Conservation (phyloP, 2,329 filamentous ascomycete species). For the Fusarium clavum region DNA sequence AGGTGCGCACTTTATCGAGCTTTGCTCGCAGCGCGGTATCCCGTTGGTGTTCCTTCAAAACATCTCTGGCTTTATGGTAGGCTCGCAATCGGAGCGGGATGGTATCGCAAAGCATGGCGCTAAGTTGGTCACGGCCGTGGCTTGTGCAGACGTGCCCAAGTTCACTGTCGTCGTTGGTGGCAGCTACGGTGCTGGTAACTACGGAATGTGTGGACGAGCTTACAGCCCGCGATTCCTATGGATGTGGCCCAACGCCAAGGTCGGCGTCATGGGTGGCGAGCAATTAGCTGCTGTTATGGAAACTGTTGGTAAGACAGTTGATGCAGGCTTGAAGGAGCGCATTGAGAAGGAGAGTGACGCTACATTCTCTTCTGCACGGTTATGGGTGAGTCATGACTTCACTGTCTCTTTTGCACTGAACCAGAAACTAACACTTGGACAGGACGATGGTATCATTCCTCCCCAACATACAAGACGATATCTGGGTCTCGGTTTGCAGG, state of each 20-base stretch:
- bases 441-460: slow-evolving; percentile 84
- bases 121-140: slow-evolving; percentile 94
- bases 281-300: slow-evolving; percentile 95
- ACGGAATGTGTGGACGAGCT: slow-evolving; percentile 96
- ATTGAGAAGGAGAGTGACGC: slow-evolving; percentile 94
- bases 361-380: slow-evolving; percentile 84
- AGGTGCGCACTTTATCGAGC: slow-evolving; percentile 95
- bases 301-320: slow-evolving; percentile 85
- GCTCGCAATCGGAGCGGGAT: slow-evolving; percentile 88
- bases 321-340: slow-evolving; percentile 81
- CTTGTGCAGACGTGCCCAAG: slow-evolving; percentile 94
- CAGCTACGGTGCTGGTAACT: slow-evolving; percentile 94
- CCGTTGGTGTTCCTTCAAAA: slow-evolving; percentile 96
- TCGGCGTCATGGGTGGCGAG: slow-evolving; percentile 95
- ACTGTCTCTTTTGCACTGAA: not conserved
- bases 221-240: slow-evolving; percentile 92
- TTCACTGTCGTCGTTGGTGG: slow-evolving; percentile 97
- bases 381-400: slow-evolving; percentile 75
- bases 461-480: slow-evolving; percentile 80
- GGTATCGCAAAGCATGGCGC: slow-evolving; percentile 98
- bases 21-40: slow-evolving; percentile 89
- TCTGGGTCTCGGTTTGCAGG: slow-evolving; percentile 77
- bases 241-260: slow-evolving; percentile 98
- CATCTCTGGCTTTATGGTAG: slow-evolving; percentile 98
- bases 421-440: slow-evolving; percentile 19